These are phyloP conservation scores for Mucor piriformis DNA, from an alignment of 371 early-diverging fungal genomes.

Conservation along the genomic window DNA sequence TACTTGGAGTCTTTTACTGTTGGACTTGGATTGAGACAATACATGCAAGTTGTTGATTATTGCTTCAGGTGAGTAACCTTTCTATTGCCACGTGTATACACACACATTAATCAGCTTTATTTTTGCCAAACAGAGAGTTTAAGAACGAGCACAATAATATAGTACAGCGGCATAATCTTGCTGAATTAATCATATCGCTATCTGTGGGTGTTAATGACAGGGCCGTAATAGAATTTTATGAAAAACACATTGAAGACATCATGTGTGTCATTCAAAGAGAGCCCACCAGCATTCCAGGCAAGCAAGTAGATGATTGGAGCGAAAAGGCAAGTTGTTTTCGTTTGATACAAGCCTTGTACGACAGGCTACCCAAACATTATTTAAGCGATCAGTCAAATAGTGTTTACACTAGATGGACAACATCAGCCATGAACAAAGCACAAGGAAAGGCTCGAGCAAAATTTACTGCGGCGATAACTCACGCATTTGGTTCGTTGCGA, in stretches of 20 bases:
- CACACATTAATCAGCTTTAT: not conserved
- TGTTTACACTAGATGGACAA: not conserved
- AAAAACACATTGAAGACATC: slow-evolving; percentile 49
- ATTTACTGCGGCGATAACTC: not conserved
- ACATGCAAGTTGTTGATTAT: slow-evolving; percentile 36
- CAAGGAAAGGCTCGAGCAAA: not conserved
- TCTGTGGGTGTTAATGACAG: slow-evolving; percentile 41
- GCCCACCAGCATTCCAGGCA: not conserved
- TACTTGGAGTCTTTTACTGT: slow-evolving; percentile 43
- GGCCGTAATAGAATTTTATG: slow-evolving; percentile 53
- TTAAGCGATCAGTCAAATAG: not conserved
- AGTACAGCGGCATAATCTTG: slow-evolving; percentile 46
- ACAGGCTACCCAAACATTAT: not conserved
- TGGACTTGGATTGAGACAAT: slow-evolving; percentile 40
- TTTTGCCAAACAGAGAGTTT: slow-evolving; percentile 38
- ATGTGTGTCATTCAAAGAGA: slow-evolving; percentile 37
- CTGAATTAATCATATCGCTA: slow-evolving; percentile 51
- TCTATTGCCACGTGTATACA: not conserved
- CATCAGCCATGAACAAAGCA: not conserved
- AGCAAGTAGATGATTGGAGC: not conserved
- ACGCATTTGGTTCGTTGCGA: not conserved
- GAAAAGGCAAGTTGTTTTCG: slow-evolving; percentile 43
- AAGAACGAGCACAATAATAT: slow-evolving; percentile 35
- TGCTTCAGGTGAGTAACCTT: slow-evolving; percentile 51
- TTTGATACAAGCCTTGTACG: slow-evolving; percentile 42